phyloP scores from a whole-genome alignment of 148 eudicot genomes.

The Cornus kousa region DNA sequence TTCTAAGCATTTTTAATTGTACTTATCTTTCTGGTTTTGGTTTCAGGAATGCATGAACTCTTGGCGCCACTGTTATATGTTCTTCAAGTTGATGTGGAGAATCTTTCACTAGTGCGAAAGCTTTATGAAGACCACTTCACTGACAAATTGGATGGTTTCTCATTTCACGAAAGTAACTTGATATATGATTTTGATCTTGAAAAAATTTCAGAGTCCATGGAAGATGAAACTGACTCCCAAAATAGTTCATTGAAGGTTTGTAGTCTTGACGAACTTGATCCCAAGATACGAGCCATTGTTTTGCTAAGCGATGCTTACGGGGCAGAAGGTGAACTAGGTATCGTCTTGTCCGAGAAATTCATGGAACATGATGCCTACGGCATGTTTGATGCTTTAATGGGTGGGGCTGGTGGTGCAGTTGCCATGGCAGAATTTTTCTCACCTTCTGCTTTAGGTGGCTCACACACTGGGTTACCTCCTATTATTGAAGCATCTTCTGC shows the following conservation, averaged over 20 bases:
- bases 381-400: constrained; percentile 94
- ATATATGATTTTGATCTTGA: constrained; percentile 64
- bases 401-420: constrained; percentile 73
- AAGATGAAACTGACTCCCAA: constrained; percentile 41
- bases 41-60: constrained; percentile 96
- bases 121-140: constrained; percentile 73
- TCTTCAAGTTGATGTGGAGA: constrained; percentile 80
- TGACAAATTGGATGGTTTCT: constrained; percentile 82
- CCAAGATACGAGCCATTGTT: constrained; percentile 61
- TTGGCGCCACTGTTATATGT: constrained; percentile 86
- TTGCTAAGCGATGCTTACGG: constrained; percentile 88
- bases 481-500: constrained; percentile 92
- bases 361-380: constrained; percentile 93
- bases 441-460: constrained; percentile 43
- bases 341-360: constrained; percentile 80
- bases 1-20: background rate
- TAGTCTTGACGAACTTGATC: constrained; percentile 63
- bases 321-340: constrained; percentile 96
- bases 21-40: background rate
- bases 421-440: constrained; percentile 88
- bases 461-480: constrained; percentile 62
- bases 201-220: constrained; percentile 42
- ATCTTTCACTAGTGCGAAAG: constrained; percentile 64
- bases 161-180: constrained; percentile 59
- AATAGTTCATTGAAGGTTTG: constrained; percentile 34